These are phyloP conservation scores for Theileria annulata DNA, from an alignment of 169 alveolate genomes.

Conservation along the genomic window DNA sequence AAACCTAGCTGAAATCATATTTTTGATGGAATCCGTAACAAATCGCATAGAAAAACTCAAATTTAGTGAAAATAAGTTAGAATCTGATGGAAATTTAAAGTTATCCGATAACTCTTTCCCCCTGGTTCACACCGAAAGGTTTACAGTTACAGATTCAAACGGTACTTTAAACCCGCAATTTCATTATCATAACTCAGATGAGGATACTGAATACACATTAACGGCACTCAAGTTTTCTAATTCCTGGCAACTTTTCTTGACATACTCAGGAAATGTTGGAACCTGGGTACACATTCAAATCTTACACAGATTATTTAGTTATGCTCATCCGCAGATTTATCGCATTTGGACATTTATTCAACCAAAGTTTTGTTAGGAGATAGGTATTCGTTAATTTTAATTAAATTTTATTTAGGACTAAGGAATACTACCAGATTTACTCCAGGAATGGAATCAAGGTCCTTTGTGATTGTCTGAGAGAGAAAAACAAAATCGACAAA, in stretches of 20 bases:
- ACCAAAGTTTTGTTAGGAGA: slow-evolving; percentile 46
- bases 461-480: slow-evolving; percentile 49
- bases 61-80: not conserved
- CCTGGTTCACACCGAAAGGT: slow-evolving; percentile 19
- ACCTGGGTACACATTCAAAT: slow-evolving; percentile 40
- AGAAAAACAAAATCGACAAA: slow-evolving; percentile 15
- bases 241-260: slow-evolving; percentile 64
- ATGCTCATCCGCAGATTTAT: slow-evolving; percentile 53
- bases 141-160: slow-evolving; percentile 16
- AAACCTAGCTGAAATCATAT: too few species aligned
- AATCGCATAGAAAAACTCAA: not conserved
- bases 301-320: not conserved
- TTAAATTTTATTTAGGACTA: slow-evolving; percentile 11
- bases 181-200: not conserved
- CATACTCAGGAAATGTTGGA: slow-evolving; percentile 41
- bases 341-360: slow-evolving; percentile 53
- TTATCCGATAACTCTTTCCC: slow-evolving; percentile 20
- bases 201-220: slow-evolving; percentile 29
- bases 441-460: slow-evolving; percentile 49
- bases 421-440: slow-evolving; percentile 51
- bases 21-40: not conserved
- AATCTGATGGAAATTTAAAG: not conserved
- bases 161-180: slow-evolving; percentile 3
- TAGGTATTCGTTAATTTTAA: slow-evolving; percentile 28
- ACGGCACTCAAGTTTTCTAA: slow-evolving; percentile 30